Percentiles rank a stretch among this genome's conserved stretches.
These are phyloP conservation scores for Boletellus ananas DNA, from an alignment of 768 basidiomycete species.

Conservation along the genomic window DNA sequence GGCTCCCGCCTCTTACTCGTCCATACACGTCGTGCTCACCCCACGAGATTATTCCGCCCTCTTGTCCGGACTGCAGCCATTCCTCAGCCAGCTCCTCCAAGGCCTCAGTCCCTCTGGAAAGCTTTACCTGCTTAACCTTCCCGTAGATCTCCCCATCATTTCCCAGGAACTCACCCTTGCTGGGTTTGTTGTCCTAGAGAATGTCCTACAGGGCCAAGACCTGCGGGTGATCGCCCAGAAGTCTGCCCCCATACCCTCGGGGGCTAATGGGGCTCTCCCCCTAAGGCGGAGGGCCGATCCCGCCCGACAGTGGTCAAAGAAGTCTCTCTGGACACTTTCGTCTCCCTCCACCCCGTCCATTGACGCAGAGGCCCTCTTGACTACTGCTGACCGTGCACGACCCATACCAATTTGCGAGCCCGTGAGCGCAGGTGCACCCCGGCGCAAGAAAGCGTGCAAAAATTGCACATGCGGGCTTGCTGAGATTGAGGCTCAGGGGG, in stretches of 20 bases:
- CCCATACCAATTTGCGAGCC: constrained; percentile 80
- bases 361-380: constrained; percentile 80
- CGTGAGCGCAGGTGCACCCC: constrained; percentile 42
- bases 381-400: constrained; percentile 74
- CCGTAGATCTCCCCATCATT: constrained; percentile 41
- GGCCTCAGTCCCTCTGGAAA: constrained; percentile 67
- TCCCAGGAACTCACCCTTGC: constrained; percentile 58
- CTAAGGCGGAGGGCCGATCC: constrained; percentile 51
- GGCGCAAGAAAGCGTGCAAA: constrained; percentile 92
- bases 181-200: constrained; percentile 60
- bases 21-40: constrained; percentile 66
- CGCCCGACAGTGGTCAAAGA: constrained; percentile 70
- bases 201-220: constrained; percentile 31
- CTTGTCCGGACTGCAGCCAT: constrained; percentile 44
- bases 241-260: constrained; percentile 44
- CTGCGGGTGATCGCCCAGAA: constrained; percentile 66
- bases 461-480: constrained; percentile 94
- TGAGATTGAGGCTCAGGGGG: constrained; percentile 87
- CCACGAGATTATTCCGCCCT: constrained; percentile 58
- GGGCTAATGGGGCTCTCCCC: constrained; percentile 41
- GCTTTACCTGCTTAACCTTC: constrained; percentile 58
- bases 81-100: constrained; percentile 58
- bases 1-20: constrained; percentile 51
- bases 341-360: constrained; percentile 69
- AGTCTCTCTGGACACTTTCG: constrained; percentile 83